Base-by-base conservation (phyloP, 1,284 basidiomycete genomes). In the Malassezia arunalokei region DNA sequence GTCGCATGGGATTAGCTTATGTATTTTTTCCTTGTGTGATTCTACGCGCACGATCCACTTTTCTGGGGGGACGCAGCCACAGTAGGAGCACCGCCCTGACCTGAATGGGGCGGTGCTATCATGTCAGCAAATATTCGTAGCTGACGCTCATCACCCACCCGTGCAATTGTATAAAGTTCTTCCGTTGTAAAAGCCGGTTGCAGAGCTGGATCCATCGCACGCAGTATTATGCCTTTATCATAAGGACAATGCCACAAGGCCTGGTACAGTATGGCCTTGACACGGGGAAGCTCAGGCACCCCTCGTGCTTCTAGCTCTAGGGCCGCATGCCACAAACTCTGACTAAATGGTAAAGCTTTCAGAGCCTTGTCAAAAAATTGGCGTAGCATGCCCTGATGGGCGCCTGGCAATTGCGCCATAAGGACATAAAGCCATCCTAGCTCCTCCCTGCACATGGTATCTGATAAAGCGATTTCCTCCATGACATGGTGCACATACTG, bases 251-350 rank as follows among this genome's bases (percentile, higher is more conserved):
- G 29, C 24, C 43, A 38, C 7, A 50, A 40, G 27, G 29, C 47
- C 28, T 55, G 38, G 20, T 50, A 55, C 27, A 47, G 9, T 12
- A 55, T 8, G 2, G 43, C 24, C 40, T 55, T 55, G 7, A 40
- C 20, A 7, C 15, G 17, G 14, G 28, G 49, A 6, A 51, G 15
- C 17, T 24, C 20, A 24, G 20, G 20, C 20, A 24, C 20, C 20
- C 20, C 20, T 24, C 20, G 2, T 24, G 20, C 20, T 24, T 51
- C 49, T 3, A 29, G 29, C 9, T 39, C 43, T n/a, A 51, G 31
- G 12, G 43, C 43, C 6, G 41, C 3, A 31, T 51, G 49, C 49
- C 49, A 51, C 15, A 51, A n/a, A 14, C 31, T 4, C 15, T 39
- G 15, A 3, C 17, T 33, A 8, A 8, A 8, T n/a, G 40, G 40